A percentile compares a stretch with the other conserved stretches of the same genome.
Conservation (phyloP, 768 basidiomycete genomes). For the Lactifluus subvellereus region DNA sequence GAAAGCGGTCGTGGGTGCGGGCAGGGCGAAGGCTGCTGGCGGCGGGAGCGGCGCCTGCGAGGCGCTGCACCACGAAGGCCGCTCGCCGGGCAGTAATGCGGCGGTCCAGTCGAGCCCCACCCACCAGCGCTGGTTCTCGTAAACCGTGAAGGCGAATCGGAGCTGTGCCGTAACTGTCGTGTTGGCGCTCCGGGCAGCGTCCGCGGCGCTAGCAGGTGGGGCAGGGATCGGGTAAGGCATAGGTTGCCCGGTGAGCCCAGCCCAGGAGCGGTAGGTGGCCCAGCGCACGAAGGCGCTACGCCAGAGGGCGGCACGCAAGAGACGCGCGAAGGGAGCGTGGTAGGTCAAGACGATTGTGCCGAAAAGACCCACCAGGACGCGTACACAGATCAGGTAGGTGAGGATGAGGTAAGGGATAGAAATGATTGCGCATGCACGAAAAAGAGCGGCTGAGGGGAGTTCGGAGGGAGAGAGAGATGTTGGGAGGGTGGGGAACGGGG, state of each 20-base stretch:
- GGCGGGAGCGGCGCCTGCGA: conserved; percentile 58
- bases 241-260: conserved; percentile 50
- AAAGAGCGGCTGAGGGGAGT: conserved; percentile 34
- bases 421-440: conserved; percentile 52
- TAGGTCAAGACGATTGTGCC: conserved; percentile 57
- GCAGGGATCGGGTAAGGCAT: conserved; percentile 36
- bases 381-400: conserved; percentile 56
- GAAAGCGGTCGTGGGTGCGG: conserved; percentile 55
- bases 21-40: conserved; percentile 62
- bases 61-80: conserved; percentile 77
- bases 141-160: conserved; percentile 82
- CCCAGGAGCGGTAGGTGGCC: conserved; percentile 46
- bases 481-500: conserved; percentile 32
- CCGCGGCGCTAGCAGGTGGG: conserved; percentile 31
- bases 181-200: conserved; percentile 2
- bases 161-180: conserved; percentile 27
- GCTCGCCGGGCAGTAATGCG: conserved; percentile 81
- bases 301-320: conserved; percentile 50
- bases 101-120: conserved; percentile 96
- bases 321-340: conserved; percentile 61
- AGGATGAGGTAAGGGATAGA: conserved; percentile 64
- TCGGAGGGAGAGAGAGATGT: conserved; percentile 30
- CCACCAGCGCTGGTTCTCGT: conserved; percentile 98
- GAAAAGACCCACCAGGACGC: conserved; percentile 50
- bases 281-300: conserved; percentile 66